Evolutionary conservation across 176 grass and related monocot species (phyloP).

Genomic region (Oryza glaberrima): DNA sequence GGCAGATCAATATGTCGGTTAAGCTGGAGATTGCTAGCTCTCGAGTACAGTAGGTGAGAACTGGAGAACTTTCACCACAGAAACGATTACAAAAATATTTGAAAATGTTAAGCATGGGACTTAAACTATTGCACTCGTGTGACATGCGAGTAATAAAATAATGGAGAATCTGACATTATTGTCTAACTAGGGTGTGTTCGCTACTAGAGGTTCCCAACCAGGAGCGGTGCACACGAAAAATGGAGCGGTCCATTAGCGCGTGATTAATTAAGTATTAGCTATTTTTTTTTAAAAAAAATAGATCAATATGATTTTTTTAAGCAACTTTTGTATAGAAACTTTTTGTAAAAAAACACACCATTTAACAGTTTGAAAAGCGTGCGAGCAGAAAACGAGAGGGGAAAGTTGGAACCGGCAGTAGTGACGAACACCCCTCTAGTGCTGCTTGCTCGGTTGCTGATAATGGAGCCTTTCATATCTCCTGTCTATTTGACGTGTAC

Average conservation of each 20-base stretch:
- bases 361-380: too few species aligned
- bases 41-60: conserved; percentile 1
- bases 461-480: background rate
- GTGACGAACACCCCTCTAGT: background rate
- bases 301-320: too few species aligned
- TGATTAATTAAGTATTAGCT: too few species aligned
- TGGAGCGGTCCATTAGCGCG: too few species aligned
- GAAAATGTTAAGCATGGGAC: background rate
- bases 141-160: conserved; percentile 35
- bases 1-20: conserved; percentile 13
- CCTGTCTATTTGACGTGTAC: background rate
- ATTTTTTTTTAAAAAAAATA: too few species aligned
- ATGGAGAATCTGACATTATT: background rate
- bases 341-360: too few species aligned
- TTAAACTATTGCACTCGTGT: conserved; percentile 20
- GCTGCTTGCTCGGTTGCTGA: background rate
- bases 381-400: too few species aligned
- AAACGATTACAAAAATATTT: conserved; percentile 29
- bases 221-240: too few species aligned
- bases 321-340: too few species aligned
- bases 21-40: conserved; percentile 26
- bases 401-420: too few species aligned
- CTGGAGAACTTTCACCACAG: conserved; percentile 21
- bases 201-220: too few species aligned
- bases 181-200: background rate